These are phyloP conservation scores for Pistacia vera DNA, from an alignment of 345 rosid genomes.

Conservation along the genomic window DNA sequence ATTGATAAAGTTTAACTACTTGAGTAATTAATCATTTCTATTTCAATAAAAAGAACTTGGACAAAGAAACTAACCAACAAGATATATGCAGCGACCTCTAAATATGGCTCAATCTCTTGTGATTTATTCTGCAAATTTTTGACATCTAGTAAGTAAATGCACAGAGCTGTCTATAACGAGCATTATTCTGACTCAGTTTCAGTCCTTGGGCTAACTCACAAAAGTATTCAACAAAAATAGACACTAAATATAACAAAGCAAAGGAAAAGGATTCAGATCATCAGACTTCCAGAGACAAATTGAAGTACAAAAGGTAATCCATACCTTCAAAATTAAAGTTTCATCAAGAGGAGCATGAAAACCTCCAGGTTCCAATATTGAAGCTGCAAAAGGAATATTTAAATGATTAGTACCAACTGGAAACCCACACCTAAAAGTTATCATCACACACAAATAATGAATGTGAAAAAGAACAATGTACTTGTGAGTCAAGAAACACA, in stretches of 20 bases:
- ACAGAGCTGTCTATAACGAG: conserved; percentile 6
- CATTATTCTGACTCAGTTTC: conserved; percentile 3
- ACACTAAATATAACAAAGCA: conserved; percentile 12
- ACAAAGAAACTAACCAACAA: conserved; percentile 78
- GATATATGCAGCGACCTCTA: conserved; percentile 83
- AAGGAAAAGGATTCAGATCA: not conserved
- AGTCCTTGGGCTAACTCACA: conserved; percentile 7
- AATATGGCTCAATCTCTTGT: conserved; percentile 68
- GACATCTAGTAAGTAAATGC: conserved; percentile 31
- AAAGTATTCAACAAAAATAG: not conserved
- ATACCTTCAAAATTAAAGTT: conserved; percentile 62
- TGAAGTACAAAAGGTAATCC: not conserved
- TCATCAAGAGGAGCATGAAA: conserved; percentile 46
- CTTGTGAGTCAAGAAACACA: not conserved
- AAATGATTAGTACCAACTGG: not conserved
- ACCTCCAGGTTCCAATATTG: conserved; percentile 54
- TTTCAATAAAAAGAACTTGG: conserved; percentile 13
- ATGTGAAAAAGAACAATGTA: too few species aligned
- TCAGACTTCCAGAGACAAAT: not conserved
- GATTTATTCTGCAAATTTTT: conserved; percentile 71
- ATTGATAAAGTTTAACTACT: conserved; percentile 13
- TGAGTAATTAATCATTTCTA: conserved; percentile 2
- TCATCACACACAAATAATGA: not conserved
- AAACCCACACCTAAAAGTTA: not conserved
- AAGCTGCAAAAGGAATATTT: conserved; percentile 41